Evolutionary conservation across 257 asterid species (phyloP), one percentile per base, ranked within the genome.

Genomic region (Nemophila menziesii): DNA sequence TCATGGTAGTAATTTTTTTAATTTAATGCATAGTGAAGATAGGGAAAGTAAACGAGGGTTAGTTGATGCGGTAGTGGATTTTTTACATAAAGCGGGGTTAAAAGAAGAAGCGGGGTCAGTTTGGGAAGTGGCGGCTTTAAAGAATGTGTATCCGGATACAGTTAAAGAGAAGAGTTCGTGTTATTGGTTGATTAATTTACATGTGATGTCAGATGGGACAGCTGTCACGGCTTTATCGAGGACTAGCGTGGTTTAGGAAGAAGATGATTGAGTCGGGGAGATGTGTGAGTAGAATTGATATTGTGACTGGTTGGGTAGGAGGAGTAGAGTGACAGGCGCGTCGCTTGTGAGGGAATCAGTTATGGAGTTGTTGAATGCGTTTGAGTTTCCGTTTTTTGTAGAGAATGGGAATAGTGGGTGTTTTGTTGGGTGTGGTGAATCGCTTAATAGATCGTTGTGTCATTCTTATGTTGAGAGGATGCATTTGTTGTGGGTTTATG

Each of bases 41-140:
- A 74, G 98, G 62, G 98, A 89, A 43, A 89, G 98, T 48, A 89
- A 89, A 57, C 75, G 98, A 33, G 98, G 98, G 16, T 80, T 89
- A 1, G 73, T 84, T 21, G 98, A 84, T 41, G 80, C 96, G 0
- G 94, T 84, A 8, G 79, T 89, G 9, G 98, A 84, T 57, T 89
- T 89, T 57, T 79, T 89, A 21, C 94, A 80, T 65, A 89, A 89
- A 51, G 65, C 82, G 0, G 98, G 98, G 20, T 77, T 84, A 2
- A 89, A 89, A 61, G 98, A 89, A 69, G 94, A 80, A 54, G 96
- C 98, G 0, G 98, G 94, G 16, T 84, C 93, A 1, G 67, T 89
- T 8, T 89, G 98, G 98, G 98, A 84, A 48, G 96, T 73, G 23
- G 98, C 98, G 3, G 94, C 85, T 11, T 68, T 52, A 44, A 80